A percentile compares a stretch with the other conserved stretches of the same genome.
Evolutionary conservation across 2,329 filamentous ascomycete species (phyloP).

Genomic region (Neopestalotiopsis rosae): DNA sequence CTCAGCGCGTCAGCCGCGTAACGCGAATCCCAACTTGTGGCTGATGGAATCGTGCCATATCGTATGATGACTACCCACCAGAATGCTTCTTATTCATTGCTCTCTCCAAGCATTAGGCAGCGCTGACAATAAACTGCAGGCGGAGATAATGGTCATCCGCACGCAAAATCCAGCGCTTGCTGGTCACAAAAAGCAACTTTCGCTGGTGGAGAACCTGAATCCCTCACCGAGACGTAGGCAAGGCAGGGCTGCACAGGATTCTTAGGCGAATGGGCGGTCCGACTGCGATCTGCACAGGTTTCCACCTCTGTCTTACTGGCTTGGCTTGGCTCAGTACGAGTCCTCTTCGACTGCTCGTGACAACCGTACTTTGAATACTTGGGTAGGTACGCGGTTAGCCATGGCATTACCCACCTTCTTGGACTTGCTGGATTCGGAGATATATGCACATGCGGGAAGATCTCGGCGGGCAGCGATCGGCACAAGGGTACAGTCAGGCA

Average conservation of each 20-base stretch:
- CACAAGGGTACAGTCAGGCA: conserved; percentile 7
- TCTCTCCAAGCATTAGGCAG: not conserved
- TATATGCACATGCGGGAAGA: conserved; percentile 2
- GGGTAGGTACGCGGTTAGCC: not conserved
- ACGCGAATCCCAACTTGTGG: conserved; percentile 1
- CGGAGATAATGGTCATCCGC: not conserved
- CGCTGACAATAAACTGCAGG: not conserved
- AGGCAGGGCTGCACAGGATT: not conserved
- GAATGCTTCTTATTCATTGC: not conserved
- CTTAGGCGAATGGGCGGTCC: not conserved
- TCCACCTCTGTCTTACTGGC: not conserved
- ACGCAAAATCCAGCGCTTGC: not conserved
- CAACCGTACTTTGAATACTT: not conserved
- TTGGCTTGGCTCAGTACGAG: not conserved
- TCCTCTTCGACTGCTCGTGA: not conserved
- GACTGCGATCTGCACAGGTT: not conserved
- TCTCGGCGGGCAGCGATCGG: not conserved
- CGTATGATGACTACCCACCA: conserved; percentile 4
- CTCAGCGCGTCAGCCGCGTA: conserved; percentile 6
- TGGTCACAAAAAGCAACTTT: conserved; percentile 6
- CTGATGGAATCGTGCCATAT: conserved; percentile 9
- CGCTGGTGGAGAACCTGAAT: not conserved
- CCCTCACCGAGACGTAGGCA: not conserved
- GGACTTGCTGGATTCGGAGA: conserved; percentile 5
- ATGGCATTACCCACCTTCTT: not conserved